These are phyloP conservation scores for Annona cherimola DNA, from an alignment of 164 flowering plant genomes.

Conservation along the genomic window DNA sequence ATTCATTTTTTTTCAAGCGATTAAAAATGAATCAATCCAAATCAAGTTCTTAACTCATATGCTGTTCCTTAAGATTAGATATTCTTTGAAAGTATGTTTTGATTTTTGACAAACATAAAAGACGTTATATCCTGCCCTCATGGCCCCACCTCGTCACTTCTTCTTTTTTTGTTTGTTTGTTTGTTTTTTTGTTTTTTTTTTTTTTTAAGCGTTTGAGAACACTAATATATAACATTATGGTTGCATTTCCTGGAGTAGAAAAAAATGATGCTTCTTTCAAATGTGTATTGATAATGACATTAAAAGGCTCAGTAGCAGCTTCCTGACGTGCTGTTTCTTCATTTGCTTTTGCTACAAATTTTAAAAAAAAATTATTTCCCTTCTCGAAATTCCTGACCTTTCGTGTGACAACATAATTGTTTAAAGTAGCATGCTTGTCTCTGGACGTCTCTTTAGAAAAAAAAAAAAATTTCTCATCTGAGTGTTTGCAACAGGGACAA, in stretches of 20 bases:
- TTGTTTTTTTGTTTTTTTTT: no score
- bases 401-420: not conserved
- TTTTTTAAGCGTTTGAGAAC: no score
- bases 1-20: no score
- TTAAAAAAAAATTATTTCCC: not conserved
- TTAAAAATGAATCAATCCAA: no score
- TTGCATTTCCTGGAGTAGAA: not conserved
- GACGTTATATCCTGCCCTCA: no score
- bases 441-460: not conserved
- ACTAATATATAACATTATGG: not conserved
- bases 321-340: not conserved
- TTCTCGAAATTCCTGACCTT: not conserved
- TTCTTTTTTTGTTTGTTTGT: no score
- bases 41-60: no score
- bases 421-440: not conserved
- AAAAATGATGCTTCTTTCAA: not conserved
- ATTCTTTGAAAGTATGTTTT: no score
- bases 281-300: not conserved
- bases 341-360: not conserved
- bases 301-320: not conserved
- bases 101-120: no score
- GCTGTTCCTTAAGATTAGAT: no score
- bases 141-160: no score
- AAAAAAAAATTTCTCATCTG: not conserved
- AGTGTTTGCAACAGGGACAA: slow-evolving; percentile 71